Evolutionary conservation across 371 early-diverging fungal species (phyloP), one percentile per base, ranked within the genome.

Genomic region (Saksenaea oblongispora): DNA sequence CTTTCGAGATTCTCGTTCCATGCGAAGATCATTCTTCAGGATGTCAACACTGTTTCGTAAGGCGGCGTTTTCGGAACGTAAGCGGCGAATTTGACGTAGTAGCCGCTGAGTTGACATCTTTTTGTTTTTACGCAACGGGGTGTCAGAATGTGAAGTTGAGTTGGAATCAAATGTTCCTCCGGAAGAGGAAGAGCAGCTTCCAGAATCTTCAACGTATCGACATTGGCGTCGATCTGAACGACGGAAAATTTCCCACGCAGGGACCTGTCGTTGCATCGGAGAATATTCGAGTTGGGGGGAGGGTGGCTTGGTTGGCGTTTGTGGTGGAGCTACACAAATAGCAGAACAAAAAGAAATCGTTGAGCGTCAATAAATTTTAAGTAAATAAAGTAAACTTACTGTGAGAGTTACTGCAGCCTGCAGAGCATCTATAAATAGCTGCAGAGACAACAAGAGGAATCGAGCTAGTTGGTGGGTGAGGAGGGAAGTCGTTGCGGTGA

Each of bases 61-160:
- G 13, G 61, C 58, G 2, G 58, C 61, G 54, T 82, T 82, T 59
- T 82, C 82, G 13, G 70, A 65, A 8, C 76, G 72, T 28, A 82
- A 60, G 7, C 78, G 72, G 35, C 74, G 71, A 14, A 82, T 72
- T 65, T 82, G 78, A 36, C 79, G 73, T 13, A 74, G 26, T 5
- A 82, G 34, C 10, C 68, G 35, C 41, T 71, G 69, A 22, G 67
- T 62, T 8, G 72, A 69, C 8, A 57, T 39, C 27, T 69, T 65
- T 28, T 70, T 78, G 26, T 63, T 58, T 44, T 63, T 65, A 11
- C 59, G 61, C 22, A 24, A 22, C 10, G 51, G 51, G 1, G 51
- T 47, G 24, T 47, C 51, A 10, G 51, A 47, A 22, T 47, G 51
- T 0, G 26, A 47, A 9, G 51, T 47, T 22, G 51, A 47, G 51